These are phyloP conservation scores for Aspergillus sclerotialis DNA, from an alignment of 2,329 filamentous ascomycete genomes.

Conservation along the genomic window DNA sequence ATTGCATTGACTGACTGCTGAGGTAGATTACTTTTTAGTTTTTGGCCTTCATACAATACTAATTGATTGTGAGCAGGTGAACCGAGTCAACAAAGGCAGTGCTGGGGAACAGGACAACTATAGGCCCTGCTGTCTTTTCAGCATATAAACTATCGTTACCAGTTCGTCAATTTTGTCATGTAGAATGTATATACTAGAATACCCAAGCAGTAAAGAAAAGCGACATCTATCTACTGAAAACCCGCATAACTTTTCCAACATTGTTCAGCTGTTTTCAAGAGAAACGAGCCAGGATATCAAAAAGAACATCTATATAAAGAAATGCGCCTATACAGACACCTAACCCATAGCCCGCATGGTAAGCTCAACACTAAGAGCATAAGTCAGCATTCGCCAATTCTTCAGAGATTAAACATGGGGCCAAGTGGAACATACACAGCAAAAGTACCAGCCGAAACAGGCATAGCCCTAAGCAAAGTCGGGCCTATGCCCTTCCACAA, in stretches of 20 bases:
- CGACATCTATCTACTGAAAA: conserved; percentile 3
- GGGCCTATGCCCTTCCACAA: conserved; percentile 96
- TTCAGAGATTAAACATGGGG: conserved; percentile 1
- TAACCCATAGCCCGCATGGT: conserved; percentile 41
- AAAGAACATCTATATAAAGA: conserved; percentile 7
- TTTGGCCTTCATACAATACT: too few species aligned
- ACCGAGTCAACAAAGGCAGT: too few species aligned
- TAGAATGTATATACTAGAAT: conserved; percentile 1
- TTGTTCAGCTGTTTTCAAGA: conserved; percentile 10
- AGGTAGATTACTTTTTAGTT: too few species aligned
- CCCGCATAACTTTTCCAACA: conserved; percentile 9
- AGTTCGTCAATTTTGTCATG: neutral
- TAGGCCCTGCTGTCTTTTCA: too few species aligned
- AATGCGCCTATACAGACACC: conserved; percentile 4
- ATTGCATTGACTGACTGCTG: too few species aligned
- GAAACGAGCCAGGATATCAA: conserved; percentile 16
- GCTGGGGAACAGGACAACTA: too few species aligned
- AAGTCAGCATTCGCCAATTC: conserved; percentile 6
- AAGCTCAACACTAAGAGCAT: conserved; percentile 34
- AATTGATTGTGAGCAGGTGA: too few species aligned
- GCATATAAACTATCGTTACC: too few species aligned
- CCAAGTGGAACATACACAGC: conserved; percentile 56
- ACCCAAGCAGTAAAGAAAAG: conserved; percentile 1
- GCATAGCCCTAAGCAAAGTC: conserved; percentile 90
- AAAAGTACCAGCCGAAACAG: conserved; percentile 96